phyloP scores from a whole-genome alignment of 2,329 filamentous ascomycete genomes.

The Colletotrichum godetiae region DNA sequence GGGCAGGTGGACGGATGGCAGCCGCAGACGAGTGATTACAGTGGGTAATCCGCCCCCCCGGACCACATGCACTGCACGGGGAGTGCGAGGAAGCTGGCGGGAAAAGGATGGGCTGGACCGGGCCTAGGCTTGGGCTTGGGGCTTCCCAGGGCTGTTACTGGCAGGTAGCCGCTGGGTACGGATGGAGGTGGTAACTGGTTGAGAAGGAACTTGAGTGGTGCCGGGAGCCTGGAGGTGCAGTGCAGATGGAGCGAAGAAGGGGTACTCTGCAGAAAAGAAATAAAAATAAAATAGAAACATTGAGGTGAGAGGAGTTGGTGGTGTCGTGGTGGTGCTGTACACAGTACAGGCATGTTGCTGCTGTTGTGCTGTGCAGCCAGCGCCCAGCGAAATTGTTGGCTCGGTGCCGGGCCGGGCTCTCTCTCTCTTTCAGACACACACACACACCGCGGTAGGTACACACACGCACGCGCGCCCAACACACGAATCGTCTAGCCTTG shows the following conservation, averaged over 20 bases:
- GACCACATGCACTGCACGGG: conserved; percentile 33
- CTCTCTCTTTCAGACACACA: background rate
- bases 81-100: conserved; percentile 22
- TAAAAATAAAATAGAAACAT: background rate
- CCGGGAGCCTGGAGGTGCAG: conserved; percentile 19
- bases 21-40: conserved; percentile 32
- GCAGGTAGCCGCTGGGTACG: conserved; percentile 9
- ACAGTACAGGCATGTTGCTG: background rate
- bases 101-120: conserved; percentile 30
- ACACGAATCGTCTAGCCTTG: conserved; percentile 5
- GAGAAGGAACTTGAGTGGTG: conserved; percentile 5
- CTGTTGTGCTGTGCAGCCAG: background rate
- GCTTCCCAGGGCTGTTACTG: conserved; percentile 20
- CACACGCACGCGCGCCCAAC: background rate
- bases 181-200: too few relatives aligned
- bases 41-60: conserved; percentile 32
- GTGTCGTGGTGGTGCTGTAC: background rate
- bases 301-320: background rate
- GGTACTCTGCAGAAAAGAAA: background rate
- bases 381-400: conserved; percentile 15
- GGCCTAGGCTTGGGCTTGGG: conserved; percentile 23
- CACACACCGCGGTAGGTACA: background rate
- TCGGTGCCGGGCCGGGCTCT: conserved; percentile 29
- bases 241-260: conserved; percentile 23
- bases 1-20: conserved; percentile 33